phyloP scores from a whole-genome alignment of 1,139 yeast species.

The Taphrina sp. region DNA sequence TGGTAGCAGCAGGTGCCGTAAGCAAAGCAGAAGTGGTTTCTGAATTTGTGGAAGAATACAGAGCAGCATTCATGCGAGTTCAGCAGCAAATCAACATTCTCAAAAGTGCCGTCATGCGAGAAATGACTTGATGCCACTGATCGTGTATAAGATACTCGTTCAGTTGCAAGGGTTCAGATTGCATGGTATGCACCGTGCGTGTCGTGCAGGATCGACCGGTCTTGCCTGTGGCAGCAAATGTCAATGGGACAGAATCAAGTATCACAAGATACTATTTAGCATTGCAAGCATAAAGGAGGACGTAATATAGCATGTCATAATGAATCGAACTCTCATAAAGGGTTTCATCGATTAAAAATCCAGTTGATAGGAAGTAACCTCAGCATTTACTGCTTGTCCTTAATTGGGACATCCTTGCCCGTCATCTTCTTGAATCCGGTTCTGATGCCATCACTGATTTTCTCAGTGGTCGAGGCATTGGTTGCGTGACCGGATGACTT shows the following conservation, averaged over 20 bases:
- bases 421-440: conserved; percentile 33
- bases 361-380: too few relatives aligned
- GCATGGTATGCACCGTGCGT: too few relatives aligned
- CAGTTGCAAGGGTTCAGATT: too few relatives aligned
- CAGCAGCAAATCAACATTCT: conserved; percentile 23
- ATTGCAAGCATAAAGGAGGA: background rate
- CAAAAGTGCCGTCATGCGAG: conserved; percentile 24
- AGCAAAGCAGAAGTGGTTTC: conserved; percentile 57
- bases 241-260: background rate
- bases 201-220: too few relatives aligned
- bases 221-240: background rate
- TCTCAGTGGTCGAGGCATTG: conserved; percentile 31
- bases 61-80: conserved; percentile 46
- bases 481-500: conserved; percentile 29
- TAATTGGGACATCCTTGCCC: conserved; percentile 20
- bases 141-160: background rate
- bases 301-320: background rate
- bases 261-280: background rate
- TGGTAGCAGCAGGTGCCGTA: conserved; percentile 64
- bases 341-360: too few relatives aligned
- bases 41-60: conserved; percentile 60
- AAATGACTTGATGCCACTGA: conserved; percentile 20
- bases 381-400: background rate
- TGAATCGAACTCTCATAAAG: background rate
- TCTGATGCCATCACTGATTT: conserved; percentile 32